Evolutionary conservation across 2,329 filamentous ascomycete genomes (phyloP), one percentile per base, ranked within the genome.

Genomic region (Ploettnerulaceae sp.): DNA sequence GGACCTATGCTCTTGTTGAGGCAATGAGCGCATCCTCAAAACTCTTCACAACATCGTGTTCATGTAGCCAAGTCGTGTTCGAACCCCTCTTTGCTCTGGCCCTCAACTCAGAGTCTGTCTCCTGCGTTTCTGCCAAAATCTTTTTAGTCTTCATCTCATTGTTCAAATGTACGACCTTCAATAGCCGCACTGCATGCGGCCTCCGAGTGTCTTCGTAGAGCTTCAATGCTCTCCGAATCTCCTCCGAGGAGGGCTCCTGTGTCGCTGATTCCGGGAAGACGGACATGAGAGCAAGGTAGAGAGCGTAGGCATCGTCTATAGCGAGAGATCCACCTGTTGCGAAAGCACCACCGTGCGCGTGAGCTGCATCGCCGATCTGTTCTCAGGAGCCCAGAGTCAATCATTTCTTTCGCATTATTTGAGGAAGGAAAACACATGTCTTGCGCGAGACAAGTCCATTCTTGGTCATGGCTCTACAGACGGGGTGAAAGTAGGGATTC

Each of bases 31-130:
- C 45, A 14, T 55, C 47, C 24, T 58, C 50, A 47, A 61, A 61
- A 26, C 47, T 35, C 22, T 47, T 48, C 2, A 57, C 49, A 47
- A 61, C 59, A 54, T 61, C 57, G 53, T 61, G 57, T 34, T 60
- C 59, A 51, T 59, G 55, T 21, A 61, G 39, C 59, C 59, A 61
- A 20, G 43, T 51, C 3, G 55, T 57, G 42, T 62, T 66, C 12
- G 76, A 78, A 46, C 77, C 76, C 1, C 79, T 81, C 51, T 74
- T 75, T 1, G 69, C 72, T 9, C 69, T 81, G 6, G 63, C 67
- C 12, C 57, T 55, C 38, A 61, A 36, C 34, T 58, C 54, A 31
- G 50, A 48, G 51, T 61, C 57, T 11, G 51, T 56, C 28, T 59
- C 59, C 26, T 41, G 26, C 5, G 34, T 55, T 21, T 50, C 54